These are phyloP conservation scores for Pythium scleroteichum DNA, from an alignment of 352 stramenopile species.

Conservation along the genomic window DNA sequence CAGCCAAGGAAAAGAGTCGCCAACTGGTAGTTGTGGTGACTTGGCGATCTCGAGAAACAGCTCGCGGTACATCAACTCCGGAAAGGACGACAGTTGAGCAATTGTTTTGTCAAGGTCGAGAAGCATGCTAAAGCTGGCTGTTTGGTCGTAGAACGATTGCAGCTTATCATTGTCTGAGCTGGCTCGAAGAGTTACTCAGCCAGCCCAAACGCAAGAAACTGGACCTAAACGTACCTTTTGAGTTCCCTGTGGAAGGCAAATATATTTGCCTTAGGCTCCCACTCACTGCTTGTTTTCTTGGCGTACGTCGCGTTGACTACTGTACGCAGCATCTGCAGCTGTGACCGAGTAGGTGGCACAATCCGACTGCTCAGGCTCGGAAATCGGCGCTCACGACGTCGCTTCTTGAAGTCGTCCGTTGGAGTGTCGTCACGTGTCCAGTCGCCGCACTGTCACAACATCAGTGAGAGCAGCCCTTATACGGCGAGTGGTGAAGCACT, in stretches of 20 bases:
- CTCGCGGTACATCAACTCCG: constrained; percentile 80
- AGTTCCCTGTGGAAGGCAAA: constrained; percentile 84
- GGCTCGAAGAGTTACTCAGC: not conserved
- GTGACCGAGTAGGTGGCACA: constrained; percentile 34
- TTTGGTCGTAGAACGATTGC: constrained; percentile 51
- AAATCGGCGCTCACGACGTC: constrained; percentile 46
- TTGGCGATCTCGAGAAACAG: constrained; percentile 73
- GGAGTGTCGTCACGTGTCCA: constrained; percentile 47
- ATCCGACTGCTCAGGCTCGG: constrained; percentile 34
- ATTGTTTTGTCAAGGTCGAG: constrained; percentile 57
- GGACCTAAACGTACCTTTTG: constrained; percentile 59
- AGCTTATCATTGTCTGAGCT: constrained; percentile 70
- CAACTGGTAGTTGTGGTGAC: constrained; percentile 78
- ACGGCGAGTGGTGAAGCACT: constrained; percentile 5
- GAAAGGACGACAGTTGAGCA: constrained; percentile 57
- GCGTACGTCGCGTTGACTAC: constrained; percentile 63
- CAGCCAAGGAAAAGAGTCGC: constrained; percentile 82
- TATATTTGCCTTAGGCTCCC: constrained; percentile 48
- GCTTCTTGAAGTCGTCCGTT: constrained; percentile 51
- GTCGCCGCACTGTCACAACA: constrained; percentile 48
- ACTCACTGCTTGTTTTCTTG: constrained; percentile 57
- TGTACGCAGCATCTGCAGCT: constrained; percentile 59
- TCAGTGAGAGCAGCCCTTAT: too few species aligned
- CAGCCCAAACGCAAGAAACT: too few species aligned
- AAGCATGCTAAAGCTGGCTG: constrained; percentile 49